These are phyloP conservation scores for Clavispora vitiphila DNA, from an alignment of 805 yeast genomes.

Conservation along the genomic window DNA sequence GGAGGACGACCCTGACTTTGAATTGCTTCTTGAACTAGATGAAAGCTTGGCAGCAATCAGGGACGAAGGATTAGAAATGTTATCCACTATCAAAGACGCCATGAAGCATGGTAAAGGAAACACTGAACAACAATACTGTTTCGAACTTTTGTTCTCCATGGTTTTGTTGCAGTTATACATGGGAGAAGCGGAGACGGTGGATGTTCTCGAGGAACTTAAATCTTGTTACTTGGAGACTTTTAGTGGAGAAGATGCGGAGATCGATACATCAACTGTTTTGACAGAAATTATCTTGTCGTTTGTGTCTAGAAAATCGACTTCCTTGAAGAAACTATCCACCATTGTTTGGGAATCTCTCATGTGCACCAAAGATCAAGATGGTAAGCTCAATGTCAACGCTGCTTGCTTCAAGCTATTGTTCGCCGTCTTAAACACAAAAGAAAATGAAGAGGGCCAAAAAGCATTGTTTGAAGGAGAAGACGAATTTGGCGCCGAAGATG, in stretches of 20 bases:
- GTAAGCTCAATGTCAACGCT: constrained; percentile 22
- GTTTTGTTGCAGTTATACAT: constrained; percentile 70
- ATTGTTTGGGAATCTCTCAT: constrained; percentile 39
- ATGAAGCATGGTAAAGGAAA: constrained; percentile 15
- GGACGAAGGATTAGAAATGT: constrained; percentile 42
- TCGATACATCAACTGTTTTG: constrained; percentile 28
- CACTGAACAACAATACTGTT: constrained; percentile 49
- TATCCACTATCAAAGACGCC: constrained; percentile 28
- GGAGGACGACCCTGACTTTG: constrained; percentile 18
- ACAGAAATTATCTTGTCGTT: constrained; percentile 43
- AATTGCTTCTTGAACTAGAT: constrained; percentile 44
- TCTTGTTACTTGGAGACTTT: constrained; percentile 49
- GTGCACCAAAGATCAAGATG: constrained; percentile 26
- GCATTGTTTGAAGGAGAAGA: constrained; percentile 63
- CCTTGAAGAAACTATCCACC: constrained; percentile 32
- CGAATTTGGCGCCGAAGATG: constrained; percentile 19
- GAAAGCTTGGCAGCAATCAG: constrained; percentile 49
- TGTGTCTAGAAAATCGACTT: constrained; percentile 35
- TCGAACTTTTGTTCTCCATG: constrained; percentile 74
- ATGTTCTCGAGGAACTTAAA: constrained; percentile 68
- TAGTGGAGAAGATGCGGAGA: constrained; percentile 20
- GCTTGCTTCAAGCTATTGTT: constrained; percentile 32
- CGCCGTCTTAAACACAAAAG: constrained; percentile 48
- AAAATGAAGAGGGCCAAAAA: constrained; percentile 76
- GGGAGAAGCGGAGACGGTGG: constrained; percentile 73